Conservation (phyloP, 345 rosid species). For the Boechera stricta region DNA sequence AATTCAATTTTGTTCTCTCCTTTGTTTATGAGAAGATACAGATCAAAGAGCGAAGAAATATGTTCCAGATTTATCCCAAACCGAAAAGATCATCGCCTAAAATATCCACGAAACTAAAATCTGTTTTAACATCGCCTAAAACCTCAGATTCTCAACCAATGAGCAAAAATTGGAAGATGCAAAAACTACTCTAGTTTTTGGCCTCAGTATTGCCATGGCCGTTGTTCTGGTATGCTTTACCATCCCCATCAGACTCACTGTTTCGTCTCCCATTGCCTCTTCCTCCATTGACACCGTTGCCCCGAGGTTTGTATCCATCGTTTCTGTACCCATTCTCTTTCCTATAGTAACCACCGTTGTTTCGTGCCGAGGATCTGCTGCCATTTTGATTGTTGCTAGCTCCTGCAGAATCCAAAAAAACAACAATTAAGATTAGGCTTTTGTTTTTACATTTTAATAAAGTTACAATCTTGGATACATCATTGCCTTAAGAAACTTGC, state of each 20-base stretch:
- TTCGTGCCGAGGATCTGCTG: slow-evolving; percentile 46
- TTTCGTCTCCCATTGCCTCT: slow-evolving; percentile 43
- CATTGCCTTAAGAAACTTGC: slow-evolving; percentile 44
- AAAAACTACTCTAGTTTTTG: slow-evolving; percentile 33
- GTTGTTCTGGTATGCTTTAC: slow-evolving; percentile 45
- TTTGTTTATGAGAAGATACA: background rate
- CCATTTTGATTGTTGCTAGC: slow-evolving; percentile 44
- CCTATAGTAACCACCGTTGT: slow-evolving; percentile 45
- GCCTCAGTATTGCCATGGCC: slow-evolving; percentile 23
- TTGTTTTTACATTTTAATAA: background rate
- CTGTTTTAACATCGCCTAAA: slow-evolving; percentile 5
- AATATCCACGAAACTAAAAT: background rate
- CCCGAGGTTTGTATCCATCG: slow-evolving; percentile 54
- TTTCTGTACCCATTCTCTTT: slow-evolving; percentile 58
- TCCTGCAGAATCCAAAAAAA: slow-evolving; percentile 35
- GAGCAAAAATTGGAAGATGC: slow-evolving; percentile 3
- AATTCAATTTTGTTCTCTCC: background rate
- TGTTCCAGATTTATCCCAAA: background rate
- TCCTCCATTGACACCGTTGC: slow-evolving; percentile 50
- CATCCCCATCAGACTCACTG: slow-evolving; percentile 31
- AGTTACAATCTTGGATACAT: slow-evolving; percentile 15
- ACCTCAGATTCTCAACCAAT: slow-evolving; percentile 7
- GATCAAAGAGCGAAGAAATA: slow-evolving; percentile 7
- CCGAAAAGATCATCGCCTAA: background rate
- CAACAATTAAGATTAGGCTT: background rate